Conservation (phyloP, 805 yeast genomes). For the Wickerhamomyces xylosicus region DNA sequence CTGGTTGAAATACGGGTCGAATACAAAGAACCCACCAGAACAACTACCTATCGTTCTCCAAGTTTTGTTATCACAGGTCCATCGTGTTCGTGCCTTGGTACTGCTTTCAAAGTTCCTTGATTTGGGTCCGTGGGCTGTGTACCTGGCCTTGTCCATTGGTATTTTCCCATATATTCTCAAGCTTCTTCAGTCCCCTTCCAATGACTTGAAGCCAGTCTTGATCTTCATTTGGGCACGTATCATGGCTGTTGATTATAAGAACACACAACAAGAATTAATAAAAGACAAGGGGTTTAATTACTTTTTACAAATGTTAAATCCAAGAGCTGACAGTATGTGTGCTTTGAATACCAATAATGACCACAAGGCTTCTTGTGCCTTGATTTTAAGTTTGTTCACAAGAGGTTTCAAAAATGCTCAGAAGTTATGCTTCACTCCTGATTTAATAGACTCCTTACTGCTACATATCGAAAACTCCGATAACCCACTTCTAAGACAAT, state of each 20-base stretch:
- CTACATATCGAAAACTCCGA: constrained; percentile 62
- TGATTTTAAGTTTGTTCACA: constrained; percentile 77
- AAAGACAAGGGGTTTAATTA: constrained; percentile 88
- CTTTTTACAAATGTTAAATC: constrained; percentile 69
- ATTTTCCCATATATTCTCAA: constrained; percentile 92
- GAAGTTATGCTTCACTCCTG: constrained; percentile 64
- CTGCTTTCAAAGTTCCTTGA: constrained; percentile 79
- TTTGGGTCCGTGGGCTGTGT: constrained; percentile 96
- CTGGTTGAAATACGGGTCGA: constrained; percentile 88
- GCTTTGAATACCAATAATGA: constrained; percentile 32
- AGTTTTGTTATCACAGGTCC: constrained; percentile 88
- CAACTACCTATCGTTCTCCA: constrained; percentile 92
- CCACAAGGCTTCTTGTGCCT: constrained; percentile 93
- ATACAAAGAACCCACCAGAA: constrained; percentile 81
- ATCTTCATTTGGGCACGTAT: constrained; percentile 97
- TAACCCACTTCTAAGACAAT: constrained; percentile 79
- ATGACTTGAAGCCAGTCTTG: constrained; percentile 85
- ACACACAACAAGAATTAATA: constrained; percentile 84
- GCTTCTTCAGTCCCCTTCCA: constrained; percentile 87
- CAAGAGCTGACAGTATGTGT: constrained; percentile 21
- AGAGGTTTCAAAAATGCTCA: constrained; percentile 76
- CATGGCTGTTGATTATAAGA: constrained; percentile 87
- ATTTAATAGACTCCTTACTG: constrained; percentile 57
- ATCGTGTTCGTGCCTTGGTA: constrained; percentile 80
- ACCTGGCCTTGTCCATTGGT: constrained; percentile 84